Evolutionary conservation across 352 stramenopile genomes (phyloP), one percentile per base, ranked within the genome.

Genomic region (Elongisporangium undulatum): DNA sequence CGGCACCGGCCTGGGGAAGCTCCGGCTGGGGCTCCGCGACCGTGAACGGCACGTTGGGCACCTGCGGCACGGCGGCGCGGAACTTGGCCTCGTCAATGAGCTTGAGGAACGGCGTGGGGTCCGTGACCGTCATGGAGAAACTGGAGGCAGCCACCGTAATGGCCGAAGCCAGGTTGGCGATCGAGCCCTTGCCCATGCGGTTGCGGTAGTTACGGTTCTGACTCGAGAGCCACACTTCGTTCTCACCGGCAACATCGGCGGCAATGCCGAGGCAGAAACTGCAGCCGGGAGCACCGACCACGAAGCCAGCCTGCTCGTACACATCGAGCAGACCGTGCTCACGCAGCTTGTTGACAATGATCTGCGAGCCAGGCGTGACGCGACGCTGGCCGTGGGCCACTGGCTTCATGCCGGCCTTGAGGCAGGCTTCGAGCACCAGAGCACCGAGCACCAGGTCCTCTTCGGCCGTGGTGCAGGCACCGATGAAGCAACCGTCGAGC

Each of bases 131-230:
- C 85, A 94, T 94, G 49, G 57, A 69, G 66, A 94, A 94, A 60
- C 82, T 92, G 45, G 85, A 95, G 15, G 85, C 85, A 24, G 85
- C 85, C 20, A 95, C 83, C 24, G 81, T 91, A 53, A 90, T 84
- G 15, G 85, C 83, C 16, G 83, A 93, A 39, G 80, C 82, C 48
- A 95, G 63, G 69, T 95, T 91, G 17, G 72, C 80, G 59, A 92
- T 92, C 17, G 82, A 92, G 29, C 83, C 84, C 56, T 79, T 81
- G 55, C 85, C 85, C 85, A 95, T 95, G 52, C 85, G 85, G 77
- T 93, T 93, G 56, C 84, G 80, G 72, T 92, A 95, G 71, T 95
- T 95, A 21, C 85, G 83, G 71, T 95, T 95, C 76, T 93, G 83
- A 50, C 63, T 79, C 26, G 71, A 87, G 55, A 95, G 82, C 84